phyloP scores from a whole-genome alignment of 345 rosid species.

The Melaleuca quinquenervia region DNA sequence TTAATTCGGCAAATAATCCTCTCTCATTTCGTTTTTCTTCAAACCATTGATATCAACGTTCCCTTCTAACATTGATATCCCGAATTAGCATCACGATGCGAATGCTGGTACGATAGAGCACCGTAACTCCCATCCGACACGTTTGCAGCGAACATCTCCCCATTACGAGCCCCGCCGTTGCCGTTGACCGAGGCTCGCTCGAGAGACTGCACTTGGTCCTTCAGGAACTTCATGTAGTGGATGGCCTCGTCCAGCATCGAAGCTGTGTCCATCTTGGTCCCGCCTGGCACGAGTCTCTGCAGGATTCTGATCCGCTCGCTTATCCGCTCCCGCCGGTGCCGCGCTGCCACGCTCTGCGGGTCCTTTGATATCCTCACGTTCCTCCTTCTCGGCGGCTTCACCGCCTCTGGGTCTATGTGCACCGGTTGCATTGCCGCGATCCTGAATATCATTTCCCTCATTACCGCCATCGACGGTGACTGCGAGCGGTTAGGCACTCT shows the following conservation, averaged over 20 bases:
- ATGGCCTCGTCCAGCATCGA: slow-evolving; percentile 71
- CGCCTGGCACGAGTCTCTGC: slow-evolving; percentile 66
- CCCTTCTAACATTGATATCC: background rate
- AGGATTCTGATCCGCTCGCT: slow-evolving; percentile 59
- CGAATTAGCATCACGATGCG: background rate
- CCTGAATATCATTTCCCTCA: slow-evolving; percentile 68
- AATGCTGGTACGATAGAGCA: background rate
- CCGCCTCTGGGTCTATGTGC: slow-evolving; percentile 54
- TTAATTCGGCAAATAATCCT: background rate
- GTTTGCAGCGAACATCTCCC: background rate
- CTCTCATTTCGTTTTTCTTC: background rate
- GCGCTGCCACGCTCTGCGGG: slow-evolving; percentile 65
- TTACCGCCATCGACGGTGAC: slow-evolving; percentile 38
- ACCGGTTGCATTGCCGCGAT: slow-evolving; percentile 71
- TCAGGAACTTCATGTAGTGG: slow-evolving; percentile 64
- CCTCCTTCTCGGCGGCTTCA: slow-evolving; percentile 52
- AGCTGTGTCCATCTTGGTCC: slow-evolving; percentile 76
- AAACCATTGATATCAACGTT: background rate
- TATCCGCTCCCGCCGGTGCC: slow-evolving; percentile 59
- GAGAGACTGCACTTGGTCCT: slow-evolving; percentile 50
- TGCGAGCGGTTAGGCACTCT: background rate
- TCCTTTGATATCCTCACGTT: slow-evolving; percentile 68
- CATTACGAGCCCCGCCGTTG: background rate
- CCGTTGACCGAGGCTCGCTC: slow-evolving; percentile 21
- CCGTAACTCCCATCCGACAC: background rate